phyloP scores from a whole-genome alignment of 2,329 filamentous ascomycete species.

The Lecanicillium sp. region DNA sequence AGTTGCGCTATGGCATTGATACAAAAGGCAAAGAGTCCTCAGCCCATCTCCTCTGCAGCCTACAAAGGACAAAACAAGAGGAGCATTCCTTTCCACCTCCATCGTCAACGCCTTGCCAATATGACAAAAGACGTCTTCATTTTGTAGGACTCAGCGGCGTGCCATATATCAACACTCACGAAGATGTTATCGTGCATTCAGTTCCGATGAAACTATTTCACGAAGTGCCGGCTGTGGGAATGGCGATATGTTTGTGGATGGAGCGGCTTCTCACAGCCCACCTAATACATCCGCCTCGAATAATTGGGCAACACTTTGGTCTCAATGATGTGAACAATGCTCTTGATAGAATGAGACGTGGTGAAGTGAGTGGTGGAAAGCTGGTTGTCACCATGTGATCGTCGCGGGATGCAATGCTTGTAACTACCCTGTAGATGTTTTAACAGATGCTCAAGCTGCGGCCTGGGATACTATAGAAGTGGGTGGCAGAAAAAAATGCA shows the following conservation, averaged over 20 bases:
- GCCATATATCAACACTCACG: conserved; percentile 43
- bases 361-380: conserved; percentile 59
- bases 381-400: conserved; percentile 43
- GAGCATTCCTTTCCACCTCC: conserved; percentile 23
- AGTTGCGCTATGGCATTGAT: conserved; percentile 60
- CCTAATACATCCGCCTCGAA: conserved; percentile 50
- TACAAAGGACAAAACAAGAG: conserved; percentile 18
- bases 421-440: too few relatives aligned
- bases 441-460: too few relatives aligned
- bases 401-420: too few relatives aligned
- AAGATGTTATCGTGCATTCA: conserved; percentile 47
- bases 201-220: conserved; percentile 74
- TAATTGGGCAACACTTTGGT: conserved; percentile 56
- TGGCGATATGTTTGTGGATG: conserved; percentile 56
- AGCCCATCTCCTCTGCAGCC: conserved; percentile 43
- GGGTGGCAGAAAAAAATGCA: too few relatives aligned
- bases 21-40: conserved; percentile 59
- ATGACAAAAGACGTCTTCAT: conserved; percentile 30
- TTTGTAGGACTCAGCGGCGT: conserved; percentile 60
- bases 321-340: conserved; percentile 59
- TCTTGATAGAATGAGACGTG: conserved; percentile 55
- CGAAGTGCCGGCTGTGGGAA: conserved; percentile 54
- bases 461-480: too few relatives aligned
- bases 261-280: conserved; percentile 52
- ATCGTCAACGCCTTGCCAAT: conserved; percentile 26